A percentile compares a stretch with the other conserved stretches of the same genome.
These are phyloP conservation scores for Ceratonia siliqua DNA, from an alignment of 306 rosid species.

Conservation along the genomic window DNA sequence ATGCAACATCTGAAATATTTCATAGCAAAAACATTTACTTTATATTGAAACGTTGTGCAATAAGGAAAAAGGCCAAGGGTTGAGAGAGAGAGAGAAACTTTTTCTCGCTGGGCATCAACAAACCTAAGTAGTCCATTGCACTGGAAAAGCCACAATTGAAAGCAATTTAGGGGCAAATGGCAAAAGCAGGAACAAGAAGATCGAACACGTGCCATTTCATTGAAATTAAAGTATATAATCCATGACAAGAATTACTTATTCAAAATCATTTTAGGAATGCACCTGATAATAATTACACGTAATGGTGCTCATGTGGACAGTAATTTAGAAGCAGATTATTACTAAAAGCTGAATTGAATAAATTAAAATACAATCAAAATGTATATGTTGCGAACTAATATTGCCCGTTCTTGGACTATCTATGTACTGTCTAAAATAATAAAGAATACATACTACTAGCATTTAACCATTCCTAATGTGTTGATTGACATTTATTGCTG, in stretches of 20 bases:
- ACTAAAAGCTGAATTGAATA: background rate
- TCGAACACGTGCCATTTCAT: background rate
- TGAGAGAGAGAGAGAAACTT: background rate
- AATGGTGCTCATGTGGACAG: too few species aligned
- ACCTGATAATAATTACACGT: too few species aligned
- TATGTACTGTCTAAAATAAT: background rate
- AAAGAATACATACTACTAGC: background rate
- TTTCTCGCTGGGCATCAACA: background rate
- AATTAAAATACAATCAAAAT: background rate
- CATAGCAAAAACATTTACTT: too few species aligned
- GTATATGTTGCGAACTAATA: background rate
- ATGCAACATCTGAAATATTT: background rate
- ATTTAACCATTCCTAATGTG: background rate
- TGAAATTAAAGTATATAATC: background rate
- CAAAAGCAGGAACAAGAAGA: background rate
- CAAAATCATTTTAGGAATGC: too few species aligned
- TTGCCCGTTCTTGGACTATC: background rate
- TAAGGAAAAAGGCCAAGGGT: background rate
- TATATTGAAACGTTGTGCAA: background rate
- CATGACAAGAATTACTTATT: background rate
- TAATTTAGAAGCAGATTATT: background rate
- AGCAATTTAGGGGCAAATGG: background rate
- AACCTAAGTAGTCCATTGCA: background rate
- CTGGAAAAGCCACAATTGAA: background rate
- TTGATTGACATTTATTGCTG: background rate